Base-by-base conservation (phyloP, 257 asterid genomes). In the Salvia miltiorrhiza region DNA sequence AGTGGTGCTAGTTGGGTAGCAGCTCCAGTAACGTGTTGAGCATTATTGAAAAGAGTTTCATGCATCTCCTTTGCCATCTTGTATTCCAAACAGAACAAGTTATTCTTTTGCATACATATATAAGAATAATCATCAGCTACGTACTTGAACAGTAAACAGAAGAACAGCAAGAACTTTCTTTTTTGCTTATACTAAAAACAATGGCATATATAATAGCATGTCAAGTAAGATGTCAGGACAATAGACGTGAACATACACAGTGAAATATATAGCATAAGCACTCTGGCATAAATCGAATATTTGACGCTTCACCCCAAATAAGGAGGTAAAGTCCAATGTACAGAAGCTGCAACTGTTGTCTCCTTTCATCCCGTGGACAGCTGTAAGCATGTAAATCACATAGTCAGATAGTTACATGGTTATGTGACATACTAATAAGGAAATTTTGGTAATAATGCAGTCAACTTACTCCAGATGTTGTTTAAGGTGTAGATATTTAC, bases 251-350 rank as follows among this genome's bases (percentile, higher is more conserved):
- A 75, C 97, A 12, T 89, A 94, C 99, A 66, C 71, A 75, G 83
- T 94, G 97, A 78, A 94, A 94, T 48, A 94, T 89, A 81, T 90
- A 94, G 88, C 99, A 94, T 66, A 94, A 63, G 87, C 99, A 94
- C 70, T 94, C 99, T 4, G 99, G 99, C 99, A 94, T 94, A 73
- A 94, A 94, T 7, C 99, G 96, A 63, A 93, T 75, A 67, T 93
- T 93, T 59, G 99, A 93, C 59, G 97, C 97, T 89, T 93, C 99
- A 14, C 99, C 97, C 99, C 99, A 93, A 60, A 93, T 90, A 77
- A 93, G 96, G 79, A 93, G 97, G 87, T 90, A 93, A 50, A 93
- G 96, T 60, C 83, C 96, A 78, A 90, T 87, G 85, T 93, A 90
- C 50, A 93, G 95, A 81, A 93, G 96, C 84, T 88, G 92, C 44